These are phyloP conservation scores for Friedmanniomyces endolithicus DNA, from an alignment of 495 filamentous ascomycete genomes.

Conservation along the genomic window DNA sequence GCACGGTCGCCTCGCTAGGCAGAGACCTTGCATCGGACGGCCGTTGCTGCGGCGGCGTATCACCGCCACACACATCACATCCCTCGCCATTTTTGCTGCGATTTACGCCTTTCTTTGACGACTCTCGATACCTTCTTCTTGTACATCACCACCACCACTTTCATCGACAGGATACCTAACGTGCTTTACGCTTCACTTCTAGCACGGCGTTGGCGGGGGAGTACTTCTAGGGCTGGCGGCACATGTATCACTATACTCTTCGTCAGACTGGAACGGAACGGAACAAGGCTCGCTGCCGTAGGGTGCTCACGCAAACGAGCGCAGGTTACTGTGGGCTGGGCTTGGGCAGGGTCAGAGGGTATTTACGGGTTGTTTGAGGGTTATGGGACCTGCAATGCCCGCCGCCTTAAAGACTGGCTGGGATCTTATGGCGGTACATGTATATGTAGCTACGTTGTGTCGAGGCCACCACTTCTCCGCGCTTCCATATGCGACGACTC, in stretches of 20 bases:
- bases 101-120: not conserved
- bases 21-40: not conserved
- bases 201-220: conserved; percentile 4
- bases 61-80: not conserved
- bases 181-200: not conserved
- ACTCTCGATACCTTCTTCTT: conserved; percentile 10
- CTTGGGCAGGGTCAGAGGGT: too few relatives aligned
- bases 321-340: too few relatives aligned
- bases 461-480: too few relatives aligned
- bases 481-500: too few relatives aligned
- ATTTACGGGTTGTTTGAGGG: too few relatives aligned
- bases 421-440: too few relatives aligned
- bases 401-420: too few relatives aligned
- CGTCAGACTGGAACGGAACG: not conserved
- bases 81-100: not conserved
- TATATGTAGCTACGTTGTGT: too few relatives aligned
- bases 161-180: not conserved
- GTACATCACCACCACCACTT: conserved; percentile 1
- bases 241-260: conserved; percentile 4
- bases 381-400: too few relatives aligned
- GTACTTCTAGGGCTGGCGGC: not conserved
- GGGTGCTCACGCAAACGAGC: too few relatives aligned
- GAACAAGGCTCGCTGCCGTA: not conserved
- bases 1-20: conserved; percentile 6
- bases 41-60: too few relatives aligned